Percentiles rank a stretch among this genome's conserved stretches.
Conservation (phyloP, 306 rosid genomes). For the Sindora glabra region DNA sequence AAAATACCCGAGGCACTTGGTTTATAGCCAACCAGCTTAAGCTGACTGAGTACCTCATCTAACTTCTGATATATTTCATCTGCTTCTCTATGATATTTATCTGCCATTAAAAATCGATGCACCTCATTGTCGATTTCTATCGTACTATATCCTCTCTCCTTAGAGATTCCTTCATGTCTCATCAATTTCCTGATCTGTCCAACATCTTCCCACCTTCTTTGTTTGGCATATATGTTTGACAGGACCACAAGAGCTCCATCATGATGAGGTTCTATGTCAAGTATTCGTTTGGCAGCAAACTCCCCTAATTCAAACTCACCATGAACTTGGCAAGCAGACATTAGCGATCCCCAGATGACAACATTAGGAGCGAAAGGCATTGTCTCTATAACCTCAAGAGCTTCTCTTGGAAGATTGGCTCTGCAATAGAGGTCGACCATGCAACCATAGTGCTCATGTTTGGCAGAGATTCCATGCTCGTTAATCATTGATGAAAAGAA, state of each 20-base stretch:
- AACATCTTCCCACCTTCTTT: conserved; percentile 74
- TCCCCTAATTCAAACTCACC: conserved; percentile 71
- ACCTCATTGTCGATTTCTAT: conserved; percentile 57
- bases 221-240: conserved; percentile 75
- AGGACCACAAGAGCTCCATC: conserved; percentile 76
- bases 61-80: conserved; percentile 62
- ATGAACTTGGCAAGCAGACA: conserved; percentile 73
- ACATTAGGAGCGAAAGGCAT: conserved; percentile 78
- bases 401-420: conserved; percentile 66
- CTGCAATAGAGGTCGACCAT: conserved; percentile 86
- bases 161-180: conserved; percentile 50
- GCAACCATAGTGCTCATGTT: conserved; percentile 84
- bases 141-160: conserved; percentile 73
- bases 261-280: conserved; percentile 62
- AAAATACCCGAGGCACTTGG: conserved; percentile 44
- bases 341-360: conserved; percentile 83
- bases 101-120: conserved; percentile 71
- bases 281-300: conserved; percentile 66
- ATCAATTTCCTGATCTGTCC: conserved; percentile 53
- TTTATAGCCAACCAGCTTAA: conserved; percentile 57
- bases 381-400: conserved; percentile 63
- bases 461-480: conserved; percentile 57
- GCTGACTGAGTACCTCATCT: conserved; percentile 49
- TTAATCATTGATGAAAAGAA: conserved; percentile 56
- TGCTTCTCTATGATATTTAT: conserved; percentile 58